A percentile compares a stretch with the other conserved stretches of the same genome.
These are phyloP conservation scores for Nicotiana rustica DNA, from an alignment of 305 asterid genomes.

Conservation along the genomic window DNA sequence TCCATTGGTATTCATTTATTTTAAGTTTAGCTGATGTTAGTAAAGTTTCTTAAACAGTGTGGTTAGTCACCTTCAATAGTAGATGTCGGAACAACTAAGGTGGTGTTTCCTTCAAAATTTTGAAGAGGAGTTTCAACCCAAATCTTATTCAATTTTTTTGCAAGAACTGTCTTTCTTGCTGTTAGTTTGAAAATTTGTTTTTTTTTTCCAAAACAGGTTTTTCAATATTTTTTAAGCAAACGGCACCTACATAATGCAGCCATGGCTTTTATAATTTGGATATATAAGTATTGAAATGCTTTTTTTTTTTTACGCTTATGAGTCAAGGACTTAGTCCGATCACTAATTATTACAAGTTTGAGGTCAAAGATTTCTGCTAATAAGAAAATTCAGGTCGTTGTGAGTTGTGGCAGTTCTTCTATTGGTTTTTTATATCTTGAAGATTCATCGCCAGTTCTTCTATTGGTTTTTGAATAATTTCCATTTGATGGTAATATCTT, in stretches of 20 bases:
- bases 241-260: neutral
- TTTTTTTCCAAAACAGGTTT: neutral
- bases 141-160: neutral
- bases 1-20: constrained; percentile 68
- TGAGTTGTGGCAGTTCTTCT: neutral
- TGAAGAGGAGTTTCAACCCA: neutral
- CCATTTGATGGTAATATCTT: neutral
- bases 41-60: neutral
- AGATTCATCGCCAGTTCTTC: neutral
- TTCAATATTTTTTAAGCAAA: neutral
- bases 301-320: neutral
- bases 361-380: neutral
- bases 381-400: neutral
- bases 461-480: neutral
- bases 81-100: neutral
- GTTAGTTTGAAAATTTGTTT: neutral
- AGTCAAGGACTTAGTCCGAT: neutral
- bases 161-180: constrained; percentile 6
- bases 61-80: neutral
- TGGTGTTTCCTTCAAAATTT: constrained; percentile 2
- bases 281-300: neutral
- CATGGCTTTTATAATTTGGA: constrained; percentile 20
- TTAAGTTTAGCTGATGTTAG: constrained; percentile 26
- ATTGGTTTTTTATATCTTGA: constrained; percentile 7
- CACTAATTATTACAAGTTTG: constrained; percentile 6